Evolutionary conservation across 78 protist species (phyloP), one percentile per base, ranked within the genome.

Genomic region (Dictyostelium purpureum): DNA sequence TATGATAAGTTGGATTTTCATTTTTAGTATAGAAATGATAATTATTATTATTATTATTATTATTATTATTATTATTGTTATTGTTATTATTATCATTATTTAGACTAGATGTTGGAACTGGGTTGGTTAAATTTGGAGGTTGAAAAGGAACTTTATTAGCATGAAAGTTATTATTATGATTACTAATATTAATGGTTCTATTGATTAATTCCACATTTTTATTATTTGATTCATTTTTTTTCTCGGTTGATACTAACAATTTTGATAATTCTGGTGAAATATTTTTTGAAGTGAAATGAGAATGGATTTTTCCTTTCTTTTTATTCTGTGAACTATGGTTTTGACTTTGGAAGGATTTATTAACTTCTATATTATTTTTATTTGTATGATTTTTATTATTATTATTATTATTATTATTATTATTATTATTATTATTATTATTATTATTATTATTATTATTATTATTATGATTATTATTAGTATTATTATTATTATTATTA

Each of bases 211-310:
- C n/a, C n/a, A n/a, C n/a, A n/a, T n/a, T n/a, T n/a, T n/a, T n/a
- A n/a, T n/a, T n/a, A n/a, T n/a, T n/a, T n/a, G n/a, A n/a, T n/a
- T n/a, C n/a, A n/a, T n/a, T 63, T 24, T 4, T 63, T 21, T 63
- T 43, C 18, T 63, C 71, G 18, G 71, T 63, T 63, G 71, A 63
- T 31, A 63, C 71, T 33, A 63, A 33, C 6, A 63, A 24, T 33
- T 63, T 63, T 26, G 71, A 63, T 63, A 63, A 63, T 33, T 63
- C 71, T 14, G 71, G 71, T 63, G 71, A 63, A 33, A 63, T 63
- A 31, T 63, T 63, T n/a, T n/a, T n/a, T 16, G 33, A 33, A 63
- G 26, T 63, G 26, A 63, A 63, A 37, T 63, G 71, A 9, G 71
- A 63, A 33, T 63, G 71, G 19, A 63, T 63, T 57, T 57, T 57